These are phyloP conservation scores for Cytospora chrysosperma DNA, from an alignment of 2,329 filamentous ascomycete species.

Conservation along the genomic window DNA sequence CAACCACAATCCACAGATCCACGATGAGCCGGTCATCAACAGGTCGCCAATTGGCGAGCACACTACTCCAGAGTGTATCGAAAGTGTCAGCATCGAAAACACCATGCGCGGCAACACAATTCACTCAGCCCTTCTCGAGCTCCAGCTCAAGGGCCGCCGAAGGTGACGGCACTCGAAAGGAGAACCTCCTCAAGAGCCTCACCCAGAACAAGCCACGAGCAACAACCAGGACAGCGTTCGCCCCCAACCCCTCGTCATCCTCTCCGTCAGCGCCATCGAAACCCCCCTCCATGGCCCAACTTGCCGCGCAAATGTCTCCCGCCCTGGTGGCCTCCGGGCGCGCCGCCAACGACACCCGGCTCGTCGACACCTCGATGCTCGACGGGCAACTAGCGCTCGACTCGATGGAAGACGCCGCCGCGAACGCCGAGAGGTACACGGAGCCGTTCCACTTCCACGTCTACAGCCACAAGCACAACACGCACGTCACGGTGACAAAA, in stretches of 20 bases:
- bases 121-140: constrained; percentile 21
- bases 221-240: neutral
- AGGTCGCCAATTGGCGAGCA: constrained; percentile 44
- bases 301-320: constrained; percentile 3
- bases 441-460: constrained; percentile 85
- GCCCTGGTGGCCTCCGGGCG: constrained; percentile 20
- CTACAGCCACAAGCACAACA: constrained; percentile 89
- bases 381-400: constrained; percentile 8
- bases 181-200: constrained; percentile 13
- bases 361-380: constrained; percentile 20
- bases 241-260: constrained; percentile 15
- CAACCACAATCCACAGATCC: constrained; percentile 28
- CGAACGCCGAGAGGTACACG: constrained; percentile 37
- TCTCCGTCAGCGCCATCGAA: neutral
- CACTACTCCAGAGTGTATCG: constrained; percentile 37
- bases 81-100: constrained; percentile 3
- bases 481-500: constrained; percentile 84
- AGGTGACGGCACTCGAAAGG: neutral
- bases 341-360: constrained; percentile 19
- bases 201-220: neutral
- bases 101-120: constrained; percentile 19
- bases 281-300: neutral
- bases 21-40: constrained; percentile 45
- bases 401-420: constrained; percentile 21
- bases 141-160: constrained; percentile 18